phyloP scores from a whole-genome alignment of 2,329 filamentous ascomycete species.

The Davidsoniella virescens region DNA sequence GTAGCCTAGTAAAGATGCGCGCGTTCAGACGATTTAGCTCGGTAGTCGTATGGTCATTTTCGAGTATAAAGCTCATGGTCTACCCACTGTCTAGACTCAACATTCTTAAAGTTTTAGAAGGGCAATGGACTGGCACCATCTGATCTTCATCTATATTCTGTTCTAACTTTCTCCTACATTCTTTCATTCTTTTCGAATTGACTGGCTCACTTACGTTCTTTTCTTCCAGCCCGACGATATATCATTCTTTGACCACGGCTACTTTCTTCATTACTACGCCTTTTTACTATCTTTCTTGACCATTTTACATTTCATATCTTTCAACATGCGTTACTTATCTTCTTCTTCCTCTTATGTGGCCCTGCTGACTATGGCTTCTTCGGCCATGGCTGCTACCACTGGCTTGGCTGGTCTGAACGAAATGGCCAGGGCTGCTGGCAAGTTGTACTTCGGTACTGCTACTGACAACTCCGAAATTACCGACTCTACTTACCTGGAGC shows the following conservation, averaged over 20 bases:
- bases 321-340: conserved; percentile 16
- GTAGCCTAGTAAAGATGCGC: too few species aligned
- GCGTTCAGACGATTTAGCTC: too few species aligned
- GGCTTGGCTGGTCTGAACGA: conserved; percentile 26
- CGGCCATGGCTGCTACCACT: conserved; percentile 16
- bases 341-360: conserved; percentile 5
- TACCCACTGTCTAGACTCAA: too few species aligned
- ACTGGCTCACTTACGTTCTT: conserved; percentile 10
- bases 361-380: conserved; percentile 16
- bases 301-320: neutral
- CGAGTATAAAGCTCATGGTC: too few species aligned
- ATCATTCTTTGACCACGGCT: neutral
- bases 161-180: conserved; percentile 7
- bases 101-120: neutral
- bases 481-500: conserved; percentile 33
- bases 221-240: neutral
- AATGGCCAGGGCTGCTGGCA: conserved; percentile 34
- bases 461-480: conserved; percentile 33
- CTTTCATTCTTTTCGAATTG: conserved; percentile 6
- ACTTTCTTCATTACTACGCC: neutral
- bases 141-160: conserved; percentile 1
- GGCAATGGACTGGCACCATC: conserved; percentile 12
- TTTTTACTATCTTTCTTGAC: neutral
- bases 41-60: too few species aligned
- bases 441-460: conserved; percentile 45